Evolutionary conservation across 2,329 filamentous ascomycete species (phyloP).

Genomic region (Fusarium luffae): DNA sequence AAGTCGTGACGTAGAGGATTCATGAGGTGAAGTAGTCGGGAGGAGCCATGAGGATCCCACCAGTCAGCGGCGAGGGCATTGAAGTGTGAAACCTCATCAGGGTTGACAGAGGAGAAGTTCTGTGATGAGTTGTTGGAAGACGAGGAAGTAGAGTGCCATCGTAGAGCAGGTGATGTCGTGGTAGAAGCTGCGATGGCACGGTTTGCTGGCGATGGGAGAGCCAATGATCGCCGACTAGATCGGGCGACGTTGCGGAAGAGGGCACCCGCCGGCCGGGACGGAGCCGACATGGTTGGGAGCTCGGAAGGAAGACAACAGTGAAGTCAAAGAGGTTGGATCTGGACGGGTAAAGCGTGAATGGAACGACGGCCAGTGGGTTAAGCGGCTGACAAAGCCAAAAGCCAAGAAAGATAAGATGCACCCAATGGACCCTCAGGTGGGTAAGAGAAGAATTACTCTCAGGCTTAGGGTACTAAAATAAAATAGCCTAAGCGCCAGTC

Average conservation of each 20-base stretch:
- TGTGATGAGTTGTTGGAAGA: slow-evolving; percentile 30
- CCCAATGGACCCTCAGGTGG: not conserved
- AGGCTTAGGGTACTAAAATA: no score
- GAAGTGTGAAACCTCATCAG: slow-evolving; percentile 93
- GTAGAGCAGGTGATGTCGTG: slow-evolving; percentile 9
- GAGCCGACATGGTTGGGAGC: slow-evolving; percentile 40
- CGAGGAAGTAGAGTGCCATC: slow-evolving; percentile 39
- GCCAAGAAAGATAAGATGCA: slow-evolving; percentile 22
- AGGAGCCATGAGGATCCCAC: slow-evolving; percentile 97
- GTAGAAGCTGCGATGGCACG: slow-evolving; percentile 8
- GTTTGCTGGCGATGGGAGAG: slow-evolving; percentile 6
- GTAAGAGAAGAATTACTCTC: no score
- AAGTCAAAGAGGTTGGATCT: slow-evolving; percentile 11
- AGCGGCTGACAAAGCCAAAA: slow-evolving; percentile 36
- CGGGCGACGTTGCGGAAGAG: slow-evolving; percentile 38
- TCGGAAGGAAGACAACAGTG: slow-evolving; percentile 8
- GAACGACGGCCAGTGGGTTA: slow-evolving; percentile 17
- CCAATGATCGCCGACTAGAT: slow-evolving; percentile 16
- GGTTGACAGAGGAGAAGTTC: slow-evolving; percentile 78
- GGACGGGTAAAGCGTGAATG: slow-evolving; percentile 27
- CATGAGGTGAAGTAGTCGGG: slow-evolving; percentile 94
- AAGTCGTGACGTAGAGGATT: slow-evolving; percentile 97
- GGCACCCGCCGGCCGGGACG: slow-evolving; percentile 38
- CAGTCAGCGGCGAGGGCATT: slow-evolving; percentile 90
- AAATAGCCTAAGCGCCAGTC: no score